A percentile compares a stretch with the other conserved stretches of the same genome.
Evolutionary conservation across 192 early-diverging fungal species (phyloP).

Genomic region (Podila epigama): DNA sequence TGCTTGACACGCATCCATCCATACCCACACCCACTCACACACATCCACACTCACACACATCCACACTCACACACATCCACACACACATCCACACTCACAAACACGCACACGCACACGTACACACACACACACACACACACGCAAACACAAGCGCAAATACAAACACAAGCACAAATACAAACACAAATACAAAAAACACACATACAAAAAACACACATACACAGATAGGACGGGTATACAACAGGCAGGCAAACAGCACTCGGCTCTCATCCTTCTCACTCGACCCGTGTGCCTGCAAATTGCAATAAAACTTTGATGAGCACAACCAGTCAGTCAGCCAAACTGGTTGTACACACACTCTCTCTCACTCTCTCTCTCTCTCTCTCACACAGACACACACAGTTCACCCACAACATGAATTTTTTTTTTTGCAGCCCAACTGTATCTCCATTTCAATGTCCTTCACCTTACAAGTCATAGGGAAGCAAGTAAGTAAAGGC

Average conservation of each 20-base stretch:
- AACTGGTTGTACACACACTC: not conserved
- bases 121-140: not conserved
- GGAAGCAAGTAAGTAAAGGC: no score
- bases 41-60: no score
- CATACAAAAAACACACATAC: not conserved
- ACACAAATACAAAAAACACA: not conserved
- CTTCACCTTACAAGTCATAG: no score
- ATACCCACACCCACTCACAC: no score
- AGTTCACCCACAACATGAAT: not conserved
- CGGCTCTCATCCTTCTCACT: not conserved
- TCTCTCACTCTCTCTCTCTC: not conserved
- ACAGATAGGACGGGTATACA: not conserved
- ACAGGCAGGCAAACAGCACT: not conserved
- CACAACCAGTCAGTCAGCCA: not conserved
- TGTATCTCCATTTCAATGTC: no score
- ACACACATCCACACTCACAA: no score
- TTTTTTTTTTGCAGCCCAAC: not conserved
- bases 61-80: no score
- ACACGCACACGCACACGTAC: not conserved
- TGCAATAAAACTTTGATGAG: constrained; percentile 1
- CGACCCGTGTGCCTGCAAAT: not conserved
- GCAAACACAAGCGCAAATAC: not conserved
- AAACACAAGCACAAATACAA: not conserved
- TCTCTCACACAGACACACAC: not conserved
- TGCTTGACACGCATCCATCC: no score